Evolutionary conservation across 2,329 filamentous ascomycete genomes (phyloP).

Genomic region (Phaeosphaeria sp.): DNA sequence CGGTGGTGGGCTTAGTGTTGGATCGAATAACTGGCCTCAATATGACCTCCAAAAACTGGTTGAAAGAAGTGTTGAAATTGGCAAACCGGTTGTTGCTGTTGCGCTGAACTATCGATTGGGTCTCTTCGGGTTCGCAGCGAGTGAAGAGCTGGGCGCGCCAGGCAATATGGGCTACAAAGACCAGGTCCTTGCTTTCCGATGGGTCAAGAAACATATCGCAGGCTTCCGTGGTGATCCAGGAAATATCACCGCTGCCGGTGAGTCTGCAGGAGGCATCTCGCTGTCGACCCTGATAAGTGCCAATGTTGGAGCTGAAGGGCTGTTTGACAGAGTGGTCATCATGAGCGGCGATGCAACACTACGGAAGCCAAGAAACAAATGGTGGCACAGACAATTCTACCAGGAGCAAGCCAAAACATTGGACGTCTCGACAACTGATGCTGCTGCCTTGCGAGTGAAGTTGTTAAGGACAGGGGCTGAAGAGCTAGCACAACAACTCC

Average conservation of each 20-base stretch:
- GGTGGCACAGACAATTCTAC: constrained; percentile 38
- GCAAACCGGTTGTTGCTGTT: constrained; percentile 54
- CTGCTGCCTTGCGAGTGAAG: constrained; percentile 13
- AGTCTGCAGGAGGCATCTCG: constrained; percentile 55
- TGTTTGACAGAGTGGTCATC: constrained; percentile 38
- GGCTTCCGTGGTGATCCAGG: constrained; percentile 50
- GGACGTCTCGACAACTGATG: constrained; percentile 16
- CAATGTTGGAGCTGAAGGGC: constrained; percentile 23
- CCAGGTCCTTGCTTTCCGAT: constrained; percentile 45
- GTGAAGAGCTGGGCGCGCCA: constrained; percentile 50
- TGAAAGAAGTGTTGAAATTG: constrained; percentile 50
- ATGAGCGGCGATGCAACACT: constrained; percentile 41
- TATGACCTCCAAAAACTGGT: constrained; percentile 56
- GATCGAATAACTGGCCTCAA: constrained; percentile 61
- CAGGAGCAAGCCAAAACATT: constrained; percentile 28
- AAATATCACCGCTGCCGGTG: constrained; percentile 51
- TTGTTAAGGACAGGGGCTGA: constrained; percentile 26
- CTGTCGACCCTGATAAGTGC: constrained; percentile 36
- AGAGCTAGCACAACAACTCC: constrained; percentile 27
- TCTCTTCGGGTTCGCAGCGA: constrained; percentile 50
- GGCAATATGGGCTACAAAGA: constrained; percentile 45
- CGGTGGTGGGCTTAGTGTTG: constrained; percentile 59
- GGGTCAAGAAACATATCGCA: constrained; percentile 48
- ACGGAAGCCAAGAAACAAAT: constrained; percentile 31
- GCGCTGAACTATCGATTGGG: constrained; percentile 45